phyloP scores from a whole-genome alignment of 257 asterid species.

The Solanum gandarillasii region DNA sequence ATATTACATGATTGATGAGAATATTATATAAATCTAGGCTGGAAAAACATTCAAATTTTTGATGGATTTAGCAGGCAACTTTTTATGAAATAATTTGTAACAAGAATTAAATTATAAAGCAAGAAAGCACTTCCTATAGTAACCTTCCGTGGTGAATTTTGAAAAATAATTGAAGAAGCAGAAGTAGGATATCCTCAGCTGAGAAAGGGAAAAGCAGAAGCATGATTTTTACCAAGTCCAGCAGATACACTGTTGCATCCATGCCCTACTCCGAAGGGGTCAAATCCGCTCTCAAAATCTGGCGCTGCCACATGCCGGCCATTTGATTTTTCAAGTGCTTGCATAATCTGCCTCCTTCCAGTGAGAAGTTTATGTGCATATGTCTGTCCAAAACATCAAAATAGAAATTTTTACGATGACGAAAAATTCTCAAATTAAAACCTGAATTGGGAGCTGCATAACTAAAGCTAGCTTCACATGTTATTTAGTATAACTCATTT shows the following conservation, averaged over 20 bases:
- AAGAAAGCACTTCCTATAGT: not conserved
- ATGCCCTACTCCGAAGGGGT: conserved; percentile 76
- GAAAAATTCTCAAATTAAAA: not conserved
- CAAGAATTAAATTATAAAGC: not conserved
- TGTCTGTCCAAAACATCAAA: conserved; percentile 35
- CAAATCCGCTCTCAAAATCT: conserved; percentile 30
- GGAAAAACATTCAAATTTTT: not conserved
- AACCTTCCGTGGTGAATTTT: not conserved
- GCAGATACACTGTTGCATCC: conserved; percentile 92
- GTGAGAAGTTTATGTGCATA: conserved; percentile 89
- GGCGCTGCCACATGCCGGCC: conserved; percentile 20
- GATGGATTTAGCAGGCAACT: not conserved
- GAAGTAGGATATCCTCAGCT: not conserved
- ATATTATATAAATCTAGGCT: not conserved
- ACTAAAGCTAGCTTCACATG: not conserved
- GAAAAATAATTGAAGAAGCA: not conserved
- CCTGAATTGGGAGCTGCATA: not conserved
- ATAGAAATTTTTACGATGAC: not conserved
- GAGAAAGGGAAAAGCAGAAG: conserved; percentile 1
- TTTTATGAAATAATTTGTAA: not conserved
- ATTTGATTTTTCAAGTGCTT: conserved; percentile 17
- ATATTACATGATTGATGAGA: not conserved
- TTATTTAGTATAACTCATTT: not conserved
- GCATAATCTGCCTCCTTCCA: conserved; percentile 51
- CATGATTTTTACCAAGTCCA: conserved; percentile 58